These are phyloP conservation scores for Asclepias syriaca DNA, from an alignment of 257 asterid genomes.

Conservation along the genomic window DNA sequence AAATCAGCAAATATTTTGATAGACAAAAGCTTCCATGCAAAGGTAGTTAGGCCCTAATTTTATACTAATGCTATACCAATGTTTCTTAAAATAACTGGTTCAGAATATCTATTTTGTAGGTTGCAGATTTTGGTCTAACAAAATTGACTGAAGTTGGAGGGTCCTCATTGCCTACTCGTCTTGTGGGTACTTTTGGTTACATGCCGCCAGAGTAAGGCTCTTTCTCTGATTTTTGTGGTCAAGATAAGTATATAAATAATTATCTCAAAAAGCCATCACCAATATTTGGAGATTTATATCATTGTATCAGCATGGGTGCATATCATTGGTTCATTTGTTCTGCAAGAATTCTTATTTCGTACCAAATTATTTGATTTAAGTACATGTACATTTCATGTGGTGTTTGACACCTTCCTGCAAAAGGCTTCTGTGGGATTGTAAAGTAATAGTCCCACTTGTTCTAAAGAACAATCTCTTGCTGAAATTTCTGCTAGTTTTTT, in stretches of 20 bases:
- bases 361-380: background rate
- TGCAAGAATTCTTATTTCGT: background rate
- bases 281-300: background rate
- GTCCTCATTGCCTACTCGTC: conserved; percentile 74
- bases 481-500: background rate
- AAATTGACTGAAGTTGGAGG: conserved; percentile 91
- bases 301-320: too few species aligned
- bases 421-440: background rate
- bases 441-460: background rate
- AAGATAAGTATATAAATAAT: background rate
- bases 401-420: background rate
- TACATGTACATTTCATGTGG: background rate
- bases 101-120: conserved; percentile 39
- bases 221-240: conserved; percentile 6
- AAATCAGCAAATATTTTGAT: conserved; percentile 92
- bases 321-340: background rate
- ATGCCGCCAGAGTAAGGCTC: conserved; percentile 96
- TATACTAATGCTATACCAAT: conserved; percentile 12
- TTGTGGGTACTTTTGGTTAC: conserved; percentile 96
- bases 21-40: conserved; percentile 76
- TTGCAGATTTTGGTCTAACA: conserved; percentile 93
- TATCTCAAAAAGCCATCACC: background rate
- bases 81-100: conserved; percentile 14
- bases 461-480: background rate
- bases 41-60: conserved; percentile 45